These are phyloP conservation scores for Usnea hakonensis DNA, from an alignment of 495 filamentous ascomycete genomes.

Conservation along the genomic window DNA sequence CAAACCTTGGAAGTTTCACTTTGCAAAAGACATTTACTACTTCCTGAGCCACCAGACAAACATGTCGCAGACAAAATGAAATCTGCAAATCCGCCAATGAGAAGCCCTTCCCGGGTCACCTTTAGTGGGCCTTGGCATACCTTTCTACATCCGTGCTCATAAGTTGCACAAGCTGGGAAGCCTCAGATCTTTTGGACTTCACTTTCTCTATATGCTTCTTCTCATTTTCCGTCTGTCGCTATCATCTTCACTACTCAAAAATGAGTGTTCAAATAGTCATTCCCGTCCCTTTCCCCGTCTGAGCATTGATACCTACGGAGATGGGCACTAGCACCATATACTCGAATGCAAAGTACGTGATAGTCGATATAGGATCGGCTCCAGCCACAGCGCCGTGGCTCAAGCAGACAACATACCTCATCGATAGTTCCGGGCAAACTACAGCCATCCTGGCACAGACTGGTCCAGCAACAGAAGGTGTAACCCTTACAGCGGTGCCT, in stretches of 20 bases:
- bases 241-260: not conserved
- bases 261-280: not conserved
- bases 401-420: slow-evolving; percentile 5
- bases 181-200: not conserved
- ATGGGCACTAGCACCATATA: slow-evolving; percentile 6
- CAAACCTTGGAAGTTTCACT: not conserved
- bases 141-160: not conserved
- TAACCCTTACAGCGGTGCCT: not conserved
- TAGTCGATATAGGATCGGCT: slow-evolving; percentile 1
- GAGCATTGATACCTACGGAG: not conserved
- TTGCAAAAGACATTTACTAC: not conserved
- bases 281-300: not conserved
- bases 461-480: not conserved
- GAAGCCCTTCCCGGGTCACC: not conserved
- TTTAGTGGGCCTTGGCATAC: not conserved
- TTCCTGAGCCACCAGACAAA: not conserved
- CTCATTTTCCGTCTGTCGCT: not conserved
- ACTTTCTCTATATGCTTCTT: not conserved
- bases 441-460: slow-evolving; percentile 8
- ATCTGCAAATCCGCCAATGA: no score
- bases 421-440: slow-evolving; percentile 1
- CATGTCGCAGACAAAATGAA: not conserved
- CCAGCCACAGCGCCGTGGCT: slow-evolving; percentile 8
- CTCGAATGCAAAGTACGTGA: slow-evolving; percentile 2
- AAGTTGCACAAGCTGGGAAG: not conserved